phyloP scores from a whole-genome alignment of 176 grass and related monocot species.

The Hordeum vulgare region DNA sequence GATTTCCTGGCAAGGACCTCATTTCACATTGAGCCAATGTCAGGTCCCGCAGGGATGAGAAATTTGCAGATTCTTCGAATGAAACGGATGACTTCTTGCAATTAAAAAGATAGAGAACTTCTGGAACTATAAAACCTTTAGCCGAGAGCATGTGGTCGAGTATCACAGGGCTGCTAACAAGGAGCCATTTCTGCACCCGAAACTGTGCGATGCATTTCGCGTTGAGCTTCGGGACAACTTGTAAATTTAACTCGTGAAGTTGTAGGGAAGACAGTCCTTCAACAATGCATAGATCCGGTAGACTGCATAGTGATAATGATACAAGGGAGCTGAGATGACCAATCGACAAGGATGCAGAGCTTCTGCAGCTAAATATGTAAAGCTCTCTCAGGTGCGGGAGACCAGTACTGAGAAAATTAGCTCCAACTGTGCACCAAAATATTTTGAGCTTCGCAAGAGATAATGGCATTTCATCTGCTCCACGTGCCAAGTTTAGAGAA shows the following conservation, averaged over 20 bases:
- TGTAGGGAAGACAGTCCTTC: neutral
- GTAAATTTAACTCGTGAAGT: accelerated
- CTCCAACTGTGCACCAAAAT: accelerated
- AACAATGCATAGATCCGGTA: neutral
- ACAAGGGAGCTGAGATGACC: neutral
- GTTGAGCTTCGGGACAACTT: neutral
- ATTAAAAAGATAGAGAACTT: accelerated
- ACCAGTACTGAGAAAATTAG: neutral
- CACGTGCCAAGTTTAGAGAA: neutral
- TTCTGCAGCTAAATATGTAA: accelerated
- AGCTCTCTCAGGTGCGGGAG: neutral
- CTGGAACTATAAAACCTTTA: neutral
- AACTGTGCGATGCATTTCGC: neutral
- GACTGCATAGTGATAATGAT: accelerated
- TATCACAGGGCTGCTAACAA: neutral
- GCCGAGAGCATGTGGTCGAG: neutral
- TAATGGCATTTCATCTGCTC: neutral
- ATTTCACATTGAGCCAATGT: accelerated
- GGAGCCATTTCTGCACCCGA: accelerated
- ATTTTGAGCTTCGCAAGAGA: accelerated
- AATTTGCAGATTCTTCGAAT: neutral
- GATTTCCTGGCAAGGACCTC: neutral
- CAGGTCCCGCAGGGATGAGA: accelerated
- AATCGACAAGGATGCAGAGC: accelerated
- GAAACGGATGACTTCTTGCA: neutral